Evolutionary conservation across 164 flowering plant genomes (phyloP).

Genomic region (Vitis riparia): DNA sequence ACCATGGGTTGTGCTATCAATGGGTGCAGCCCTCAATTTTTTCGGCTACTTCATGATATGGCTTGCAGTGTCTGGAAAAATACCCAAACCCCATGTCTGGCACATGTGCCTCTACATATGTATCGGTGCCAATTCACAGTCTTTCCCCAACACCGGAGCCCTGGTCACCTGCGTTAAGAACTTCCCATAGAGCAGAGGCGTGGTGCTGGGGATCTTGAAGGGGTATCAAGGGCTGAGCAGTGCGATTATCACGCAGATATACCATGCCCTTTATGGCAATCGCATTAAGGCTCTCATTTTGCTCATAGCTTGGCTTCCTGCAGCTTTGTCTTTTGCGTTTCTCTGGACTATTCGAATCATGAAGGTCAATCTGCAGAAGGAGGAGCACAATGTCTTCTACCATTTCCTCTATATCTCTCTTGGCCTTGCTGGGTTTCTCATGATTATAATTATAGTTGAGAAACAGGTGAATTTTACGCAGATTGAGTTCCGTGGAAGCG

Average conservation of each 20-base stretch:
- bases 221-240: constrained; percentile 37
- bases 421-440: constrained; percentile 32
- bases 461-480: constrained; percentile 14
- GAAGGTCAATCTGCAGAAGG: constrained; percentile 15
- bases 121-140: constrained; percentile 41
- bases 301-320: constrained; percentile 41
- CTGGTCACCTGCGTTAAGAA: constrained; percentile 40
- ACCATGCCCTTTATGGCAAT: constrained; percentile 29
- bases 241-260: constrained; percentile 33
- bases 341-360: constrained; percentile 28
- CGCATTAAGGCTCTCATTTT: constrained; percentile 31
- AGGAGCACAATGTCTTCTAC: constrained; percentile 36
- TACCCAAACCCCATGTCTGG: constrained; percentile 35
- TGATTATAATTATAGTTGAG: constrained; percentile 25
- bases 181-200: constrained; percentile 44
- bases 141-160: constrained; percentile 43
- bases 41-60: constrained; percentile 46
- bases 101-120: constrained; percentile 45
- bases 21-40: constrained; percentile 36
- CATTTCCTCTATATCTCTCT: constrained; percentile 32
- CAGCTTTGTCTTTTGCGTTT: constrained; percentile 28
- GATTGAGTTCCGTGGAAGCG: constrained; percentile 13
- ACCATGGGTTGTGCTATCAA: constrained; percentile 35
- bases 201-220: constrained; percentile 34
- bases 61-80: constrained; percentile 30